phyloP scores from a whole-genome alignment of 169 alveolate genomes.

The Ophryocystis elektroscirrha region DNA sequence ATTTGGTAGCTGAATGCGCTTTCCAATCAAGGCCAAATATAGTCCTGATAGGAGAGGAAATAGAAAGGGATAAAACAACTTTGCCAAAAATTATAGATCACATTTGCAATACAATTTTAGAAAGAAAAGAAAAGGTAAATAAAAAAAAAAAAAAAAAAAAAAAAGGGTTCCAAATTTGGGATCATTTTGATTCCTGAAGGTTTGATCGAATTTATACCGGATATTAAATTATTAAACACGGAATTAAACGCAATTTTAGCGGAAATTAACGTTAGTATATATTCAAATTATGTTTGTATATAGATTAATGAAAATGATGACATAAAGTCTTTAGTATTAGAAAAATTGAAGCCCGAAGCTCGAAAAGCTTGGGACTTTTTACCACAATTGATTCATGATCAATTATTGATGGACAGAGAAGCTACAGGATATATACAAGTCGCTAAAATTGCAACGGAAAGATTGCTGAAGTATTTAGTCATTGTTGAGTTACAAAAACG shows the following conservation, averaged over 20 bases:
- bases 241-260: slow-evolving; percentile 27
- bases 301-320: neutral
- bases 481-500: slow-evolving; percentile 22
- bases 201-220: slow-evolving; percentile 69
- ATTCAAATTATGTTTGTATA: neutral
- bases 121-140: slow-evolving; percentile 48
- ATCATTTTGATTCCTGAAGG: slow-evolving; percentile 89
- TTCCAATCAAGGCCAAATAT: slow-evolving; percentile 75
- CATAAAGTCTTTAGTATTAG: no score
- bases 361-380: slow-evolving; percentile 44
- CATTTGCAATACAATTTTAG: slow-evolving; percentile 61
- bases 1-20: slow-evolving; percentile 88
- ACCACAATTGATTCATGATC: slow-evolving; percentile 74
- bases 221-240: neutral
- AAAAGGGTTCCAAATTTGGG: slow-evolving; percentile 59
- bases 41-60: slow-evolving; percentile 69
- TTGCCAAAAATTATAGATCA: slow-evolving; percentile 52
- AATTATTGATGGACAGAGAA: slow-evolving; percentile 83
- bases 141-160: neutral
- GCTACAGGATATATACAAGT: slow-evolving; percentile 96
- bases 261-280: neutral
- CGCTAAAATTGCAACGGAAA: slow-evolving; percentile 92
- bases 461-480: slow-evolving; percentile 68
- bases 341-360: no score
- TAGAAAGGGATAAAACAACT: slow-evolving; percentile 47